A percentile compares a stretch with the other conserved stretches of the same genome.
Conservation (phyloP, 2,329 filamentous ascomycete species). For the Rutstroemia sp. region DNA sequence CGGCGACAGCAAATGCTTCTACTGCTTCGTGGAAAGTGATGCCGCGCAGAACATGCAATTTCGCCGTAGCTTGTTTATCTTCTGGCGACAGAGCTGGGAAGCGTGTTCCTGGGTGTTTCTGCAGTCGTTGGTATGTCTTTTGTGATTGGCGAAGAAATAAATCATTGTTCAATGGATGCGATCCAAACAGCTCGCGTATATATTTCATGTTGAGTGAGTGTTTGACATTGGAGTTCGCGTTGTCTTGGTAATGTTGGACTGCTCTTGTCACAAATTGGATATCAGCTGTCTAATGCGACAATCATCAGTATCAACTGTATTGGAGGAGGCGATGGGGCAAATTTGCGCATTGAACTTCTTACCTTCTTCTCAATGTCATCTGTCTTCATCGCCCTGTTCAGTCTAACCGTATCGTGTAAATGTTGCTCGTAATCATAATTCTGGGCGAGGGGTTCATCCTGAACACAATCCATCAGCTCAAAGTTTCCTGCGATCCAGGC, state of each 20-base stretch:
- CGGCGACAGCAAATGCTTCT: conserved; percentile 51
- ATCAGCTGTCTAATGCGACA: background rate
- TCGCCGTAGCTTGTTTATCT: conserved; percentile 56
- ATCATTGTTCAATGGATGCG: conserved; percentile 41
- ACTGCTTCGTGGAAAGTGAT: conserved; percentile 29
- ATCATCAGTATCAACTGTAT: background rate
- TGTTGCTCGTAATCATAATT: conserved; percentile 37
- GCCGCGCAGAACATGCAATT: conserved; percentile 63
- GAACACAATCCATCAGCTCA: background rate
- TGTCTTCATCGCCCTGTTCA: conserved; percentile 37
- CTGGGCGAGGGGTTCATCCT: background rate
- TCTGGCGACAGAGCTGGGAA: conserved; percentile 15
- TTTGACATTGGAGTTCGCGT: conserved; percentile 29
- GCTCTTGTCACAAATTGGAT: background rate
- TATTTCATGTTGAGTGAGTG: conserved; percentile 41
- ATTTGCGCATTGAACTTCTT: conserved; percentile 1
- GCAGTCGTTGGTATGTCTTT: conserved; percentile 52
- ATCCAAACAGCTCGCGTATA: conserved; percentile 38
- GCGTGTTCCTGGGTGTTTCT: conserved; percentile 18
- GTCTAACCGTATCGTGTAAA: conserved; percentile 37
- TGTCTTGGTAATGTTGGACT: conserved; percentile 18
- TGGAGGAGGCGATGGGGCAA: background rate
- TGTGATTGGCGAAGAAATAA: conserved; percentile 56
- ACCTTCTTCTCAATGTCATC: conserved; percentile 35
- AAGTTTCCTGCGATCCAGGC: background rate